These are phyloP conservation scores for Golubevia sp. DNA, from an alignment of 1,284 basidiomycete species.

Conservation along the genomic window DNA sequence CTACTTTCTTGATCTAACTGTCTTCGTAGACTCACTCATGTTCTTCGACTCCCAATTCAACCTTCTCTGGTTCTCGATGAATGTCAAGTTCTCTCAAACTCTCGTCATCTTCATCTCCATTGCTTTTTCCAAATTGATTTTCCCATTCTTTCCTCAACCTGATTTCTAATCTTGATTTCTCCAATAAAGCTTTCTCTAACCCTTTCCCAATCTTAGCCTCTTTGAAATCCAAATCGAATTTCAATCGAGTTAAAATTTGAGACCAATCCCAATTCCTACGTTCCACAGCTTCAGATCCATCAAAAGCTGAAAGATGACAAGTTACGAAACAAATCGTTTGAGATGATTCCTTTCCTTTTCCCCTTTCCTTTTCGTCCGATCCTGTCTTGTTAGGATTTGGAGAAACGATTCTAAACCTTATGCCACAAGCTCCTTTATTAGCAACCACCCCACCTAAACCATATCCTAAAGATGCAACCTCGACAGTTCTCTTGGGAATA, in stretches of 20 bases:
- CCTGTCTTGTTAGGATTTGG: no score
- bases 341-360: neutral
- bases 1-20: neutral
- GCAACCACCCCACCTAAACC: conserved; percentile 34
- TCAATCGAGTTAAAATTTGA: conserved; percentile 2
- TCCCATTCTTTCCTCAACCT: no score
- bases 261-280: conserved; percentile 1
- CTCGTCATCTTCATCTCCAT: no score
- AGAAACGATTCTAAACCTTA: neutral
- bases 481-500: conserved; percentile 17
- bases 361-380: neutral
- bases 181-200: no score
- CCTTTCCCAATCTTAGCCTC: no score
- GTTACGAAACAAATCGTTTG: conserved; percentile 8
- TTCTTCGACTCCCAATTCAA: no score
- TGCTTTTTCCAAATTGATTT: no score
- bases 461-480: conserved; percentile 17
- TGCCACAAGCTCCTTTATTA: conserved; percentile 24
- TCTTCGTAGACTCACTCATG: no score
- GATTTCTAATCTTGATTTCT: no score
- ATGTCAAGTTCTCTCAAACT: no score
- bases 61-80: no score
- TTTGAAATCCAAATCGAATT: neutral
- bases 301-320: conserved; percentile 5
- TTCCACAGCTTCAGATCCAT: neutral